phyloP scores from a whole-genome alignment of 805 yeast species.

The Zygosaccharomyces bailii region DNA sequence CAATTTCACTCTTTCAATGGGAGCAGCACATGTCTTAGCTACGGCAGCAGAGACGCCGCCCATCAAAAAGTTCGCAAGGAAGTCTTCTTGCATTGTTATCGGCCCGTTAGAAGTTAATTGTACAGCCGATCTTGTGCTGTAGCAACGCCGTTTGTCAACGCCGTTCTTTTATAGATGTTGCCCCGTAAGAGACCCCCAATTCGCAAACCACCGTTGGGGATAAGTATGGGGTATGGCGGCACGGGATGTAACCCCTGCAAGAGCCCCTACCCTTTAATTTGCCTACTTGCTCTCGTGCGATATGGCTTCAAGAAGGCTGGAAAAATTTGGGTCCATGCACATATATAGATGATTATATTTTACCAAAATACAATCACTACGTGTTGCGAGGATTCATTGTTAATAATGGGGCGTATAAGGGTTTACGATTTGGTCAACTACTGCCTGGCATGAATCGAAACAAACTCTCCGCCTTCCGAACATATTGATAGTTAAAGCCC shows the following conservation, averaged over 20 bases:
- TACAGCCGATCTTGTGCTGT: neutral
- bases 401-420: no score
- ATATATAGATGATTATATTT: no score
- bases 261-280: neutral
- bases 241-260: neutral
- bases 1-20: slow-evolving; percentile 86
- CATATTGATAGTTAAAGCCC: no score
- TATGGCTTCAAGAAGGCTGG: neutral
- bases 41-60: slow-evolving; percentile 98
- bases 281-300: neutral
- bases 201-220: neutral
- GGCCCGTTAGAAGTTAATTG: neutral
- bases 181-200: neutral
- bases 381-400: no score
- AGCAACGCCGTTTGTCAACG: neutral
- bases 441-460: no score
- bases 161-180: neutral
- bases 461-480: no score
- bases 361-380: no score
- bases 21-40: slow-evolving; percentile 93
- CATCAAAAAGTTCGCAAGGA: slow-evolving; percentile 67
- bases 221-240: no score
- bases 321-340: no score
- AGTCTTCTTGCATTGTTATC: slow-evolving; percentile 4
- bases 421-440: no score